Base-by-base conservation (phyloP, 768 basidiomycete species). In the Boletus vinaceobasis region DNA sequence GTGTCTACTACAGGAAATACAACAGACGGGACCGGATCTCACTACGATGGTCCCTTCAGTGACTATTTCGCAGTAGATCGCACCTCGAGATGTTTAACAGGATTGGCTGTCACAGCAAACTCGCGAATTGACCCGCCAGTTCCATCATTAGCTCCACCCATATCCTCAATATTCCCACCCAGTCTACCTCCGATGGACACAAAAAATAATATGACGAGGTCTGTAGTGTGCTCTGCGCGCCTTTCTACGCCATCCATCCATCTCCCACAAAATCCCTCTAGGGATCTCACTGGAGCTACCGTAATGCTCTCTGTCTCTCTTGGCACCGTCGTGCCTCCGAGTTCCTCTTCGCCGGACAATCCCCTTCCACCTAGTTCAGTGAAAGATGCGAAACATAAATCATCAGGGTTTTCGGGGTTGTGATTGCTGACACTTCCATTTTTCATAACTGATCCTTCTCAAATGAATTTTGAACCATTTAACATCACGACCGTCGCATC, bases 121-220 rank as follows among this genome's bases (percentile, higher is more conserved):
- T 65, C 53, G 43, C 50, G 29, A 60, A 23, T 11, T 19, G 43
- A 50, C 40, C 53, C 50, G 11, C 48, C 50, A 8, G 33, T 40
- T 29, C 48, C 53, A 13, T 78, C 75, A 4, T 61, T 67, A 27
- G 66, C 75, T 39, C 75, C 73, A 43, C 79, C 79, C 19, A 78
- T 75, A 43, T 79, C 80, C 44, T 81, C 82, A 0, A 74, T 80
- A 29, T 80, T 81, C 58, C 77, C 80, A 9, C 67, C 75, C 1
- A 76, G 72, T 53, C 62, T 82, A 15, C 75, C 76, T 26, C 68
- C 69, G 14, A 59, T 51, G 36, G 70, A 71, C n/a, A 40, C 27
- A 7, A 53, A 54, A 35, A n/a, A 26, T 19, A 14, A 50, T 5
- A 15, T 10, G 15, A 48, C 33, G 15, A 73, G 74, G 42, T 67